Evolutionary conservation across 257 asterid species (phyloP), one percentile per base, ranked within the genome.

Genomic region (Ilex asprella): DNA sequence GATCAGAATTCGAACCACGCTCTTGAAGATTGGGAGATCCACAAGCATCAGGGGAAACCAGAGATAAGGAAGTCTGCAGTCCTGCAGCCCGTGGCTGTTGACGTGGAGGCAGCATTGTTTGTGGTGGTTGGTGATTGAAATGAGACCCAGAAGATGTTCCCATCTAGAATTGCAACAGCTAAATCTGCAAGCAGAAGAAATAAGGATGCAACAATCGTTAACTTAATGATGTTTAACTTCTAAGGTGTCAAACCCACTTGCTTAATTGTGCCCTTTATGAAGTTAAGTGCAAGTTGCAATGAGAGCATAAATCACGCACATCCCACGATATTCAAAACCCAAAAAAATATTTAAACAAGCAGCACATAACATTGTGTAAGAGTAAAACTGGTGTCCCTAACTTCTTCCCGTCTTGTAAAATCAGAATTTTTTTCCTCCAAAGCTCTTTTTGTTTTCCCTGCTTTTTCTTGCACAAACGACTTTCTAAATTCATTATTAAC

Each of bases 61-160:
- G 80, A 52, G 97, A 77, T 64, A 91, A 78, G 31, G 86, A 81
- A 3, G 95, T 86, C 74, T 86, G 97, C 44, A 85, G 74, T 54
- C 92, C 98, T 63, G 84, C 94, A 53, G 86, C 74, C 30, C 84
- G 87, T 31, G 90, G 85, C 67, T 92, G 97, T 74, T 89, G 93
- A 50, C 95, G 97, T 13, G 98, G 97, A 73, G 98, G 98, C 59
- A 89, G 79, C 97, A 92, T 92, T 65, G 74, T 66, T 8, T 68
- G 67, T 3, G 89, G 73, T 59, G 83, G 73, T 70, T 83, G 95
- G 56, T 73, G 79, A 63, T 88, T 80, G 78, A 84, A 81, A 58
- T 84, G 87, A 67, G 95, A 79, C 58, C 87, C 97, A 60, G 94
- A 79, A 39, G 95, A 76, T 55, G 95, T 73, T 62, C 81, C 85